These are phyloP conservation scores for Monilinia laxa DNA, from an alignment of 2,329 filamentous ascomycete genomes.

Conservation along the genomic window DNA sequence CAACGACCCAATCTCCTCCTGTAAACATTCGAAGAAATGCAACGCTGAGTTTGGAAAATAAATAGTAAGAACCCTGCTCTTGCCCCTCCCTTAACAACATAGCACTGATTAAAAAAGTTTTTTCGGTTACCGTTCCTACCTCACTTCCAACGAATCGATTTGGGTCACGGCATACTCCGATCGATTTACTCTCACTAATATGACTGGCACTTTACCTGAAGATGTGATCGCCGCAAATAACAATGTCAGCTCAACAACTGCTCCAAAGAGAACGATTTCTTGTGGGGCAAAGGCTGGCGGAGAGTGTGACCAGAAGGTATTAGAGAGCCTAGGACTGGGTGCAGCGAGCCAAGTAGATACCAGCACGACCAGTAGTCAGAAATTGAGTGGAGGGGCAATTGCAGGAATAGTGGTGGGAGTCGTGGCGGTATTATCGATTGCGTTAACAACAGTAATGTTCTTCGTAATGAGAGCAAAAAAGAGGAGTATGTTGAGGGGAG, in stretches of 20 bases:
- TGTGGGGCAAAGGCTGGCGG: conserved; percentile 14
- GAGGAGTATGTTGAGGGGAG: background rate
- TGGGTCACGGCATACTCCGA: conserved; percentile 20
- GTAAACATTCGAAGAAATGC: conserved; percentile 1
- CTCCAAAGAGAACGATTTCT: conserved; percentile 6
- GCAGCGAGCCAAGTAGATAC: background rate
- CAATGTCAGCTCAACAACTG: conserved; percentile 2
- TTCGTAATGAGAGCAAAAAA: conserved; percentile 3
- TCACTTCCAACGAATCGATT: conserved; percentile 16
- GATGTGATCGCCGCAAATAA: conserved; percentile 9
- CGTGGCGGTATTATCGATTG: background rate
- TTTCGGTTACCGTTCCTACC: conserved; percentile 16
- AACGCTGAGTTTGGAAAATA: conserved; percentile 2
- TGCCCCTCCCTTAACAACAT: background rate
- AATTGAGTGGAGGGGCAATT: background rate
- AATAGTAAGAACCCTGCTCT: conserved; percentile 14
- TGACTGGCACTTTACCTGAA: conserved; percentile 12
- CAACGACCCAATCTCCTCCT: conserved; percentile 12
- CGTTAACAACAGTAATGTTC: background rate
- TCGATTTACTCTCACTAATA: conserved; percentile 17
- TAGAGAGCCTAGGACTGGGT: background rate
- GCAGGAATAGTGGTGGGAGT: conserved; percentile 7
- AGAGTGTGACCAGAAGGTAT: conserved; percentile 10
- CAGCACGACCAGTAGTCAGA: background rate
- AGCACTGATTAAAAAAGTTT: conserved; percentile 6